Evolutionary conservation across 441 rosid species (phyloP).

Genomic region (Macaranga tanarius): DNA sequence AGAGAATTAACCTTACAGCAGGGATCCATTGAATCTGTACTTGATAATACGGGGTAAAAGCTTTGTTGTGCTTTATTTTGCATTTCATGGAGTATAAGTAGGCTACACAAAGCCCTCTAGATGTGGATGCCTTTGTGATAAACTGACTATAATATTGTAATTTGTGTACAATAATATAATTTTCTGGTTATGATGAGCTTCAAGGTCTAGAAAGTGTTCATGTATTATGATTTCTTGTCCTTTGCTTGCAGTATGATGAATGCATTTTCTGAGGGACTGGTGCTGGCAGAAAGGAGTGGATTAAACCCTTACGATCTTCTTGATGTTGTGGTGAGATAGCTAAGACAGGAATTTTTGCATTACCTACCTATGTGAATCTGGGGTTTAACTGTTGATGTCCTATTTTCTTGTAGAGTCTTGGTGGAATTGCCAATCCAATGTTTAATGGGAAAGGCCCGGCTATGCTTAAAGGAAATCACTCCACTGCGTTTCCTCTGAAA

Average conservation of each 20-base stretch:
- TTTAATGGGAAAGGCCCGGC: conserved; percentile 79
- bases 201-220: not conserved
- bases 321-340: conserved; percentile 64
- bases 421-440: conserved; percentile 79
- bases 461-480: conserved; percentile 60
- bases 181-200: not conserved
- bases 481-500: conserved; percentile 87
- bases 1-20: not conserved
- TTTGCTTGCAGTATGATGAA: conserved; percentile 82
- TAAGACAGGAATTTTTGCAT: not conserved
- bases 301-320: conserved; percentile 69
- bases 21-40: not conserved
- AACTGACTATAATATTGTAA: not conserved
- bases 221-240: not conserved
- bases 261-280: conserved; percentile 88
- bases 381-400: conserved; percentile 11
- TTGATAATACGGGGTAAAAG: not conserved
- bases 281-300: conserved; percentile 76
- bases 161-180: not conserved
- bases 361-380: not conserved
- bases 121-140: not conserved
- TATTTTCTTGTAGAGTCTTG: conserved; percentile 58
- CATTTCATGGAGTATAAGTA: not conserved
- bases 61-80: not conserved
- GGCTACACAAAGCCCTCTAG: not conserved